These are phyloP conservation scores for Blastocystis hominis DNA, from an alignment of 352 stramenopile species.

Conservation along the genomic window DNA sequence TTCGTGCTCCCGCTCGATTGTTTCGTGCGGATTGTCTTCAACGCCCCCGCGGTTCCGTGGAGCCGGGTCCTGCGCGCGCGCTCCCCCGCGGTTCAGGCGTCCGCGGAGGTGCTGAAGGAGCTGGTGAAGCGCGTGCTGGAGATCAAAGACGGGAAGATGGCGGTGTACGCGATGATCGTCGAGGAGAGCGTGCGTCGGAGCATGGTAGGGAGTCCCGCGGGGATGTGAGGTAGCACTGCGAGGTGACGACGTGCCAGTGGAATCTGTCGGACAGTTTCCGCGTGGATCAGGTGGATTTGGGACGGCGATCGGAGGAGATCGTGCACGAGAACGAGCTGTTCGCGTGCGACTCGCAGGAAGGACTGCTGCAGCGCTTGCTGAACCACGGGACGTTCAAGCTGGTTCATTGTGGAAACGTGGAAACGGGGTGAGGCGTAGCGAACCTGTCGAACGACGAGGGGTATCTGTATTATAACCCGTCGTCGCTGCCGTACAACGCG, in stretches of 20 bases:
- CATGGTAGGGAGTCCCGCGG: background rate
- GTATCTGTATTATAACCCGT: slow-evolving; percentile 39
- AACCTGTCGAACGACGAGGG: background rate
- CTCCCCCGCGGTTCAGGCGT: background rate
- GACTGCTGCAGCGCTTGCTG: background rate
- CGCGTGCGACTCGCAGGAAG: background rate
- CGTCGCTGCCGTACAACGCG: slow-evolving; percentile 24
- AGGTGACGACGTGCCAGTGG: slow-evolving; percentile 2
- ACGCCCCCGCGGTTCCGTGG: background rate
- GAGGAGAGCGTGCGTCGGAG: background rate
- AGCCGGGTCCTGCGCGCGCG: background rate
- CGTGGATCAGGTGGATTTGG: background rate
- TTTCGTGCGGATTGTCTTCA: background rate
- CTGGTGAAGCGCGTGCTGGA: background rate
- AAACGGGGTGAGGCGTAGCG: background rate
- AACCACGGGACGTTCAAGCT: slow-evolving; percentile 45
- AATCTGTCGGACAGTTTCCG: slow-evolving; percentile 17
- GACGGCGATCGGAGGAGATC: background rate
- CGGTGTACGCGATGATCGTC: slow-evolving; percentile 10
- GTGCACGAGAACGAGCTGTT: slow-evolving; percentile 27
- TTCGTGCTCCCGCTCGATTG: background rate
- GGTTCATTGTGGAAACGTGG: slow-evolving; percentile 8
- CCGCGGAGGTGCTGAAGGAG: background rate
- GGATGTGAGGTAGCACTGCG: background rate
- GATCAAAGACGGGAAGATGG: slow-evolving; percentile 41